phyloP scores from a whole-genome alignment of 768 basidiomycete species.

The Lyophyllum shimeji region DNA sequence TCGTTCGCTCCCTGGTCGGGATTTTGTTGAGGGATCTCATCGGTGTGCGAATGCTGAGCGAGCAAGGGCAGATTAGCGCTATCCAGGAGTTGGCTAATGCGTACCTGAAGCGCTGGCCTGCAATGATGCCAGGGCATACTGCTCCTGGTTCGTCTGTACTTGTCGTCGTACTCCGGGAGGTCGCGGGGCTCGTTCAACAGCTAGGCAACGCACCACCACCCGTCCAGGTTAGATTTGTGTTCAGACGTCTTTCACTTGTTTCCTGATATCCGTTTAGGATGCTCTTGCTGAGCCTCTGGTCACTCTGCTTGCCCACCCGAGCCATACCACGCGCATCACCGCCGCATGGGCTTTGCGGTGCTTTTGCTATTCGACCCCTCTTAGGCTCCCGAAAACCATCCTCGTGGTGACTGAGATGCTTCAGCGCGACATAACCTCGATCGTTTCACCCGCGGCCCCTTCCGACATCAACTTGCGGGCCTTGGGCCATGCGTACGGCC shows the following conservation, averaged over 20 bases:
- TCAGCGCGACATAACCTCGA: slow-evolving; percentile 75
- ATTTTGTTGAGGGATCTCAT: slow-evolving; percentile 84
- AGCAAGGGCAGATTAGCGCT: slow-evolving; percentile 91
- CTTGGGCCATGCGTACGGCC: slow-evolving; percentile 86
- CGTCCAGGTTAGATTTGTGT: slow-evolving; percentile 58
- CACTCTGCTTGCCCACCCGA: slow-evolving; percentile 83
- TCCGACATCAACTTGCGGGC: slow-evolving; percentile 71
- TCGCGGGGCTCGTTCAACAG: slow-evolving; percentile 82
- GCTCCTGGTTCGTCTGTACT: slow-evolving; percentile 69
- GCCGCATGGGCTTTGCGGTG: slow-evolving; percentile 87
- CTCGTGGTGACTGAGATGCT: slow-evolving; percentile 77
- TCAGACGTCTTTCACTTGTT: neutral
- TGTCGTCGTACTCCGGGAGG: slow-evolving; percentile 76
- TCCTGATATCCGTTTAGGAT: slow-evolving; percentile 46
- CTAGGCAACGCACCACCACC: slow-evolving; percentile 91
- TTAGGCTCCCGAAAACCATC: slow-evolving; percentile 79
- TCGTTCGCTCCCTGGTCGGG: slow-evolving; percentile 71
- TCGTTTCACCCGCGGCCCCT: slow-evolving; percentile 70
- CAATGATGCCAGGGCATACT: slow-evolving; percentile 83
- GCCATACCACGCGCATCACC: slow-evolving; percentile 81
- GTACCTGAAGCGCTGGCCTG: slow-evolving; percentile 91
- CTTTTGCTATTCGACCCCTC: slow-evolving; percentile 88
- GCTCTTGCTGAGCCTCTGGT: slow-evolving; percentile 83
- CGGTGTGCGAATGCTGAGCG: slow-evolving; percentile 84
- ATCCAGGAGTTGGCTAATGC: slow-evolving; percentile 81